Evolutionary conservation across 1,139 yeast genomes (phyloP), one percentile per base, ranked within the genome.

Genomic region (Saccharomyces hybrid): DNA sequence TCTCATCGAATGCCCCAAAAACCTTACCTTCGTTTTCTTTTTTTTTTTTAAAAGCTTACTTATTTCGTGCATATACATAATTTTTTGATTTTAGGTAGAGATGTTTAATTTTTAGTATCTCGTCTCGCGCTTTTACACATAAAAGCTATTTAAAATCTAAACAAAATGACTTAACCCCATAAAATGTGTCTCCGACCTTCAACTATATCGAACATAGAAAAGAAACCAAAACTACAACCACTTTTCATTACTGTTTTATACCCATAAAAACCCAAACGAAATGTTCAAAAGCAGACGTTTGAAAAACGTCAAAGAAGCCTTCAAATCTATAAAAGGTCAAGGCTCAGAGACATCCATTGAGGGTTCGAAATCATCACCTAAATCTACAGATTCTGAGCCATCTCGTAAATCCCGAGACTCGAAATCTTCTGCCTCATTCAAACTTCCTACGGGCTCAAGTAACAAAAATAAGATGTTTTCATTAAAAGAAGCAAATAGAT

Each of bases 221-320:
- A 20, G 44, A 4, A 38, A 3, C 1, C 5, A 2, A 38, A 16
- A 13, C n/a, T 20, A 16, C 9, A 4, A 9, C 0, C 3, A 38
- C 11, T 38, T 11, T 38, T 13, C 6, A 1, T 13, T 8, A 16
- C 3, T 5, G 6, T 6, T 38, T 8, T 11, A 16, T 38, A 38
- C 4, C 5, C 6, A 4, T 16, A 38, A 38, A 4, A 16, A 16
- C 25, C 4, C 4, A 9, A 38, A 38, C 59, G 53, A 44, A 31
- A 80, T 80, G 84, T 78, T 80, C 59, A 72, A 72, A 68, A 73
- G 76, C 55, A 79, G 76, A 62, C 75, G 81, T 9, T 68, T 81
- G 49, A 78, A 76, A 57, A 71, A 76, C 29, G 84, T 81, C 1
- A 74, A 82, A 49, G 80, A 79, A 63, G 82, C 78, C 23, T 73